Evolutionary conservation across 164 flowering plant species (phyloP), one percentile per base, ranked within the genome.

Genomic region (Vitis cinerea): DNA sequence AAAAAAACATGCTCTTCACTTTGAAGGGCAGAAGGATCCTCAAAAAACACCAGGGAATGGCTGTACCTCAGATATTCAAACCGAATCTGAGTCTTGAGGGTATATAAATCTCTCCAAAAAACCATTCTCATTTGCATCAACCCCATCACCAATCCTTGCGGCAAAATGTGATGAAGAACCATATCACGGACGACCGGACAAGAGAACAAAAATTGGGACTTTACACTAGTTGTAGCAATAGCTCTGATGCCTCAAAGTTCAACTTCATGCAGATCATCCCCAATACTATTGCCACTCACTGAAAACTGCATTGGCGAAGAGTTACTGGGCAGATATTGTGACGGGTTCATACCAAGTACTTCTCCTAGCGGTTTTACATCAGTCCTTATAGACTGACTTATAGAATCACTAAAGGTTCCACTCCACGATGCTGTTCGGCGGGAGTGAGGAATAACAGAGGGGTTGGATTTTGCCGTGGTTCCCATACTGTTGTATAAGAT

Each of bases 351-450:
- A 19, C 81, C 73, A 53, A 71, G 68, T 44, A 57, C 69, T 50
- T 72, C 83, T 27, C 85, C 84, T 8, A 69, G 47, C 61, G 85
- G 80, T 78, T 69, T 79, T 13, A 63, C 29, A 63, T 78, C 84
- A 23, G 63, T 30, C 44, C 16, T 70, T 4, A 64, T 68, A 56
- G 75, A 72, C 65, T 75, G 73, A 44, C 69, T 61, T 31, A 64
- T 62, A 47, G 68, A 44, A 19, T 78, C 78, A 52, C 14, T 55
- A 19, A 70, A 63, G 27, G 27, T 72, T 50, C 81, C 84, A 67
- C 88, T 23, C 93, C 93, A 89, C 63, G 93, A 89, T 9, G 87
- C 86, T 27, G 91, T 79, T 56, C 90, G 72, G 23, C 93, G 79
- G 53, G 87, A 78, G 30, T 66, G 75, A 31, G 82, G 68, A 13